Base-by-base conservation (phyloP, 208 protist species). In the Wallacemonas sp. region DNA sequence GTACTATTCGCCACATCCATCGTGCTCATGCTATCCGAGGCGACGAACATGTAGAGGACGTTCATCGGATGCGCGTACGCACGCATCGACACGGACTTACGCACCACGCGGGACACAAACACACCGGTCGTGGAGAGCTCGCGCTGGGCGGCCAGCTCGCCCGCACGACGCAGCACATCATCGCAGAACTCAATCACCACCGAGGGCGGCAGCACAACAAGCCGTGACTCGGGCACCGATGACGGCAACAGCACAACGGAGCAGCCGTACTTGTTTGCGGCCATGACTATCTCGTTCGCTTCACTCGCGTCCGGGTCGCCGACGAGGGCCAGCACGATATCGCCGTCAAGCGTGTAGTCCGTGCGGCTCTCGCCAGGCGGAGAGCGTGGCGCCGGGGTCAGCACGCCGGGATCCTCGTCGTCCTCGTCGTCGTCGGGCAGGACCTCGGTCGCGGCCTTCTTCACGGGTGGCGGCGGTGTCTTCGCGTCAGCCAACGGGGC, bases 41-140 rank as follows among this genome's bases (percentile, higher is more conserved):
- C 54, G 25, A 79, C 38, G 61, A 94, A 90, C 23, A 92, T 33
- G 67, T 94, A 94, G 2, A 94, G 50, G 3, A 77, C 63, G 59
- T 84, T 76, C n/a, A 38, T 46, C 3, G 82, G 84, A 61, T 94
- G 88, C 28, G 28, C 57, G 41, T 82, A 94, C 11, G 39, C 22
- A 16, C 70, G 62, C 26, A 94, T 76, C 28, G 79, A 67, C 29
- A 77, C 57, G 22, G 79, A 61, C 32, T 67, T 52, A 25, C 61
- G 65, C 20, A 72, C 65, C 50, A 79, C 59, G 29, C 67, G 45
- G 55, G 70, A 77, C 12, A 45, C 39, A 33, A 68, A 68, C 39
- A 94, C 82, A n/a, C 76, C 82, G 29, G 87, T 62, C 23, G 81
- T 65, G 25, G 71, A 76, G 32, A 88, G 52, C 16, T 70, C 76